These are phyloP conservation scores for Malus hybrid DNA, from an alignment of 331 rosid species.

Conservation along the genomic window DNA sequence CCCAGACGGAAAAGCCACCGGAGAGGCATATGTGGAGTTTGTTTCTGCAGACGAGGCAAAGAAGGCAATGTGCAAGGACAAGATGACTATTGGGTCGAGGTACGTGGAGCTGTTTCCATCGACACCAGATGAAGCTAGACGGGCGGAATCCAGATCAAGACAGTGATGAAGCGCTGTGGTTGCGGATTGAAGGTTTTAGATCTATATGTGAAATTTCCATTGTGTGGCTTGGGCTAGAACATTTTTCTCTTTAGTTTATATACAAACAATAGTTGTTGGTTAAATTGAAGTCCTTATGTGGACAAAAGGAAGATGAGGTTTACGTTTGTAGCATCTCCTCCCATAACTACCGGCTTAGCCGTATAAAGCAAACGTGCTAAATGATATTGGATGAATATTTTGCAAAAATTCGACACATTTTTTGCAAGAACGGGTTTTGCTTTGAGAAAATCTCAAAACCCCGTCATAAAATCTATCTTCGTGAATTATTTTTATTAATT, in stretches of 20 bases:
- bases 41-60: slow-evolving; percentile 80
- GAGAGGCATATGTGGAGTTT: slow-evolving; percentile 98
- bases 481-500: background rate
- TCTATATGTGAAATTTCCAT: background rate
- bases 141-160: slow-evolving; percentile 94
- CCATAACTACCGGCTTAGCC: background rate
- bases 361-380: no score
- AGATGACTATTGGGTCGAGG: slow-evolving; percentile 98
- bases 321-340: background rate
- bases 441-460: no score
- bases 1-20: slow-evolving; percentile 96
- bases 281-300: background rate
- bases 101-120: slow-evolving; percentile 98
- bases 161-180: slow-evolving; percentile 35
- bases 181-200: background rate
- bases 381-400: no score
- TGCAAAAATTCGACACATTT: no score
- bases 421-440: no score
- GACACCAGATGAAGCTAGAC: slow-evolving; percentile 90
- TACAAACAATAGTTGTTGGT: background rate
- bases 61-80: slow-evolving; percentile 90
- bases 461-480: no score
- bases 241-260: background rate
- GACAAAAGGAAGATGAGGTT: background rate
- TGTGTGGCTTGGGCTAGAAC: background rate